Evolutionary conservation across 257 asterid genomes (phyloP).

Genomic region (Catharanthus roseus): DNA sequence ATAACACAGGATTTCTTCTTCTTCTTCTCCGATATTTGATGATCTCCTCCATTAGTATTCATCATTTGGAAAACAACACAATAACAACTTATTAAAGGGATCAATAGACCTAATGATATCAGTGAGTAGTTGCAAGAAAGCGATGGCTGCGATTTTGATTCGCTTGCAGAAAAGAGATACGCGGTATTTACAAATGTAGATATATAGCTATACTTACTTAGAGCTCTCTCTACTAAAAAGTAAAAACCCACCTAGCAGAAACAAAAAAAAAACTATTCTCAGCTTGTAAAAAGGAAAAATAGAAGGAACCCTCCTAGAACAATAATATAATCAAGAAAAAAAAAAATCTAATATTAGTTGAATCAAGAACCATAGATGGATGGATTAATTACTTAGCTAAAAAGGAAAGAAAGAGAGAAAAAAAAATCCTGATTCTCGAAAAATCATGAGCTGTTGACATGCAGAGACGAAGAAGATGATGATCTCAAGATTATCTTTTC

Average conservation of each 20-base stretch:
- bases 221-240: too few relatives aligned
- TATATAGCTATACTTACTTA: neutral
- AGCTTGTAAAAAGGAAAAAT: slow-evolving; percentile 1
- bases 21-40: slow-evolving; percentile 7
- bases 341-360: neutral
- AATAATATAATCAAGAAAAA: neutral
- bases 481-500: neutral
- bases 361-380: neutral
- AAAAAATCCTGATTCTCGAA: slow-evolving; percentile 10
- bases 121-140: slow-evolving; percentile 20
- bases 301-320: slow-evolving; percentile 4
- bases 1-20: slow-evolving; percentile 9
- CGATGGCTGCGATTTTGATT: slow-evolving; percentile 18
- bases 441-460: slow-evolving; percentile 16
- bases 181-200: too few relatives aligned
- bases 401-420: slow-evolving; percentile 3
- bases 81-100: slow-evolving; percentile 13
- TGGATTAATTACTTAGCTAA: slow-evolving; percentile 15
- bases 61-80: slow-evolving; percentile 23
- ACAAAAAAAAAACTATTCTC: too few relatives aligned
- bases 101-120: slow-evolving; percentile 5
- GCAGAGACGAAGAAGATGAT: neutral
- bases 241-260: too few relatives aligned
- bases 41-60: slow-evolving; percentile 18
- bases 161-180: slow-evolving; percentile 9